Evolutionary conservation across 345 rosid genomes (phyloP).

Genomic region (Firmiana major): DNA sequence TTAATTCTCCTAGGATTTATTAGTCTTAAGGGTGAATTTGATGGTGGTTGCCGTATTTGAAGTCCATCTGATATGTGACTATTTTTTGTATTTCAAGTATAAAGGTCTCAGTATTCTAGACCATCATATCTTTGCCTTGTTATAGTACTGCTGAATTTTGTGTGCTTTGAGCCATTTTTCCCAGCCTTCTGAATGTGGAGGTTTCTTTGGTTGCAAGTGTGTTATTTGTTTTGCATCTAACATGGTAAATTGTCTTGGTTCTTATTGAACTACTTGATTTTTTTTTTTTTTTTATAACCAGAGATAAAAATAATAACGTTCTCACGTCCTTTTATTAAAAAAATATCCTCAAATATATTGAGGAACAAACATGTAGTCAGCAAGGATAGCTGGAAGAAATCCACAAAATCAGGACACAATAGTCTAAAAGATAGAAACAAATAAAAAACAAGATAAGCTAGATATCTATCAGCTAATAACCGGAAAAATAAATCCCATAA

Average conservation of each 20-base stretch:
- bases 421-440: no score
- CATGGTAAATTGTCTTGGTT: not conserved
- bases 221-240: not conserved
- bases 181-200: not conserved
- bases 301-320: no score
- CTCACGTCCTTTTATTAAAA: no score
- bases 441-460: no score
- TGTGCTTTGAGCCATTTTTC: not conserved
- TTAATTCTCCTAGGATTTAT: not conserved
- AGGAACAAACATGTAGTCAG: no score
- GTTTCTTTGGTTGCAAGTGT: not conserved
- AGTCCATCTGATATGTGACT: not conserved
- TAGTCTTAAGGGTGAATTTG: not conserved
- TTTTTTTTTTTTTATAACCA: no score
- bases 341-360: no score
- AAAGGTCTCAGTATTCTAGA: not conserved
- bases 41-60: not conserved
- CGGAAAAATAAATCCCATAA: no score
- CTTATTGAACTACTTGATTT: not conserved
- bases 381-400: no score
- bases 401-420: no score
- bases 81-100: not conserved
- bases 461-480: no score
- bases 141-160: not conserved
- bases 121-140: not conserved